Percentiles rank a stretch among this genome's conserved stretches.
These are phyloP conservation scores for Hymenoscyphus scutula DNA, from an alignment of 2,329 filamentous ascomycete genomes.

Conservation along the genomic window DNA sequence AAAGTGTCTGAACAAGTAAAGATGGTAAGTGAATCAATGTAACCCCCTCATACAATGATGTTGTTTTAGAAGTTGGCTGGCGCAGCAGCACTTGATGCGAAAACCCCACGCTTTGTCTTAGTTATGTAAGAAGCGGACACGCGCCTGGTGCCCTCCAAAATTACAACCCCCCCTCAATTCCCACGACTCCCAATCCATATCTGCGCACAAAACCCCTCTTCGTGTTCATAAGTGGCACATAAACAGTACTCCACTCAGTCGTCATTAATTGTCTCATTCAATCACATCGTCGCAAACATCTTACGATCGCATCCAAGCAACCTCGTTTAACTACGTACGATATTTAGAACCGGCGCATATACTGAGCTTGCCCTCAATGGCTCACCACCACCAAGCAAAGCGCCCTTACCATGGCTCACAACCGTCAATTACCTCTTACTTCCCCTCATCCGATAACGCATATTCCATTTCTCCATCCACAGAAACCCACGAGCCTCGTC, in stretches of 20 bases:
- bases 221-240: slow-evolving; percentile 3
- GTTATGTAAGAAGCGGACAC: background rate
- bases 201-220: slow-evolving; percentile 4
- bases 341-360: background rate
- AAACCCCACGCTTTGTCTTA: background rate
- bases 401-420: slow-evolving; percentile 63
- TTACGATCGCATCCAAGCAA: background rate
- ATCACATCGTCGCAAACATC: background rate
- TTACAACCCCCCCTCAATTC: background rate
- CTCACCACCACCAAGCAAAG: slow-evolving; percentile 43
- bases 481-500: slow-evolving; percentile 42
- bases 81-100: background rate
- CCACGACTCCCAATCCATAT: background rate
- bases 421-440: slow-evolving; percentile 58
- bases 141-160: background rate
- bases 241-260: background rate
- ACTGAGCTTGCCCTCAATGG: slow-evolving; percentile 18
- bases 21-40: background rate
- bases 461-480: slow-evolving; percentile 27
- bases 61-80: background rate
- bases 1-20: background rate
- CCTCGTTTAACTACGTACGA: slow-evolving; percentile 1
- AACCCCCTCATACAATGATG: background rate
- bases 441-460: slow-evolving; percentile 36
- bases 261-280: background rate